A percentile compares a stretch with the other conserved stretches of the same genome.
These are phyloP conservation scores for Jackrogersella multiformis DNA, from an alignment of 495 filamentous ascomycete genomes.

Conservation along the genomic window DNA sequence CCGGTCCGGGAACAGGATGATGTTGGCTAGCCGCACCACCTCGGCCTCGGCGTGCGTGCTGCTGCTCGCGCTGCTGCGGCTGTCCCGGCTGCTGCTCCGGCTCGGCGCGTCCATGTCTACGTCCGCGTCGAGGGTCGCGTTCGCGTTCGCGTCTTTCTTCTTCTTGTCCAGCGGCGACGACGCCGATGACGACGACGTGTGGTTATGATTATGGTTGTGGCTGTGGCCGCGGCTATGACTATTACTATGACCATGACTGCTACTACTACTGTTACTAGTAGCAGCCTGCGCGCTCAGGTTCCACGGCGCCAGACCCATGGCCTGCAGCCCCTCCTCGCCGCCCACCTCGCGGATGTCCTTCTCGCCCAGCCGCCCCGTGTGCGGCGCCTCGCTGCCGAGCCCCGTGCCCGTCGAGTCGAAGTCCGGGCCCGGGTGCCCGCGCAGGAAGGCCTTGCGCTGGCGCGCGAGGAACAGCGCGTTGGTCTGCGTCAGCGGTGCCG, in stretches of 20 bases:
- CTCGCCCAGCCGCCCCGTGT: constrained; percentile 54
- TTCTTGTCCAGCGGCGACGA: constrained; percentile 19
- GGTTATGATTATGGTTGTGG: background rate
- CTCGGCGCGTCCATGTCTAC: constrained; percentile 31
- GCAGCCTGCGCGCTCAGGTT: constrained; percentile 47
- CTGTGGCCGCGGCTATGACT: background rate
- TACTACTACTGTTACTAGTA: background rate
- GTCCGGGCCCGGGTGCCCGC: constrained; percentile 74
- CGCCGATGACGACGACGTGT: constrained; percentile 1
- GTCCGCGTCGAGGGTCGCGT: constrained; percentile 19
- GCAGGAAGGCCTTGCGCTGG: constrained; percentile 75
- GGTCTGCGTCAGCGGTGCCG: constrained; percentile 79
- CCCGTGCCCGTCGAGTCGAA: constrained; percentile 66
- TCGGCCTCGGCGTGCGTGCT: constrained; percentile 55
- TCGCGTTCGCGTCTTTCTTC: constrained; percentile 24
- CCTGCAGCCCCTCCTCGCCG: constrained; percentile 55
- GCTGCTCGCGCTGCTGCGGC: constrained; percentile 39
- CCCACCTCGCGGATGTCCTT: constrained; percentile 58
- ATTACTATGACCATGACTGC: too few relatives aligned
- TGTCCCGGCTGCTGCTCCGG: constrained; percentile 24
- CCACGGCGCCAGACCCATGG: constrained; percentile 61
- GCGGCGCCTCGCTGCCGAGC: constrained; percentile 56
- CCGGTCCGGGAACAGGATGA: constrained; percentile 60
- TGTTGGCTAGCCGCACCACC: constrained; percentile 59
- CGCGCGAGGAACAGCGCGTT: constrained; percentile 80